phyloP scores from a whole-genome alignment of 164 flowering plant genomes.

The Amborella trichopoda region DNA sequence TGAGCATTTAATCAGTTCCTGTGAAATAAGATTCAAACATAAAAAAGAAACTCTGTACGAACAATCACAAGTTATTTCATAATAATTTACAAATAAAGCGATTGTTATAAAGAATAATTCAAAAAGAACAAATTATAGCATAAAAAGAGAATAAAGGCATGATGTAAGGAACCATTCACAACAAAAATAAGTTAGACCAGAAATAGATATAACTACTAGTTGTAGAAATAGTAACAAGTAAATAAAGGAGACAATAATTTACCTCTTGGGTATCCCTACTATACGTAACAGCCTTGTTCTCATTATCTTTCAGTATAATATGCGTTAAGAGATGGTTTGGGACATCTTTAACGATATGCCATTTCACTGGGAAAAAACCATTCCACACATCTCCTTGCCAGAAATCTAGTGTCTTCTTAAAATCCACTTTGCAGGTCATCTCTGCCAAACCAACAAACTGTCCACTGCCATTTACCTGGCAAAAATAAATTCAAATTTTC shows the following conservation, averaged over 20 bases:
- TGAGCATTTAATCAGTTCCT: no score
- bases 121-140: background rate
- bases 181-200: no score
- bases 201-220: background rate
- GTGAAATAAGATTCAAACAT: no score
- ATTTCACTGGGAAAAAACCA: background rate
- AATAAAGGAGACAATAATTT: background rate
- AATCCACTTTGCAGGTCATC: background rate
- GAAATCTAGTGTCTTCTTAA: background rate
- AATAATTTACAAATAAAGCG: no score
- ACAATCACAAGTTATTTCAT: no score
- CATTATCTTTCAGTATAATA: background rate
- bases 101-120: background rate
- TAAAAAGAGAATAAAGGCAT: background rate
- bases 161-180: no score
- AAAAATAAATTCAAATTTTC: background rate
- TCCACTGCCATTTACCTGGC: background rate
- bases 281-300: background rate
- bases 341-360: background rate
- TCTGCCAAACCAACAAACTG: background rate
- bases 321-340: background rate
- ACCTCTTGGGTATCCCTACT: background rate
- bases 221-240: background rate
- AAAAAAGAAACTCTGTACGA: no score
- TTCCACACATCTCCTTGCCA: background rate